A percentile compares a stretch with the other conserved stretches of the same genome.
These are phyloP conservation scores for Celoporthe dispersa DNA, from an alignment of 2,329 filamentous ascomycete genomes.

Conservation along the genomic window DNA sequence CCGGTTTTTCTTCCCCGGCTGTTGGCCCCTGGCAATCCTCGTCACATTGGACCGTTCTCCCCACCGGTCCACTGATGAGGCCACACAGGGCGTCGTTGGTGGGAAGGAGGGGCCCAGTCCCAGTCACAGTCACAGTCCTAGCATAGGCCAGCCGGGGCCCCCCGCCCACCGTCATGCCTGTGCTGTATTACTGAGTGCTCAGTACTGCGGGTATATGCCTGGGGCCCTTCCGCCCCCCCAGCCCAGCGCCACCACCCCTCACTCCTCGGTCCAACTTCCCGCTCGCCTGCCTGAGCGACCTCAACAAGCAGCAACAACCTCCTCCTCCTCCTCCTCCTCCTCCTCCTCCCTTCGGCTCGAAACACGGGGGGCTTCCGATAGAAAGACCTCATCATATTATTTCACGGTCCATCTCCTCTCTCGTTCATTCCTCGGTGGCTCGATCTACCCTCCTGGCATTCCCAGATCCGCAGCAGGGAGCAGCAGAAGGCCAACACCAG, in stretches of 20 bases:
- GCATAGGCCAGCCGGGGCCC: neutral
- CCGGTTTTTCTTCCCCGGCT: constrained; percentile 23
- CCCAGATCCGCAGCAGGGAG: neutral
- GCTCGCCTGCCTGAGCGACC: constrained; percentile 10
- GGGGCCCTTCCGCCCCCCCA: constrained; percentile 9
- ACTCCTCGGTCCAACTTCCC: constrained; percentile 1
- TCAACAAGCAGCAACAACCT: neutral
- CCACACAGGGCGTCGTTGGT: constrained; percentile 2
- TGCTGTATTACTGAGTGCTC: neutral
- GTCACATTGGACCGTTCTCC: constrained; percentile 16
- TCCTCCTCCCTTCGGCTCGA: neutral
- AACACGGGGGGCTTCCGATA: neutral
- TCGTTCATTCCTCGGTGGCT: neutral
- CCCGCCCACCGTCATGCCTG: neutral
- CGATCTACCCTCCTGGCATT: neutral
- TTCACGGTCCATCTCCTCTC: neutral
- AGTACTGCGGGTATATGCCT: neutral
- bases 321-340: neutral
- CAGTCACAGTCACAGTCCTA: neutral
- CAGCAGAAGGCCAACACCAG: neutral
- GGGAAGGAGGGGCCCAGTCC: neutral
- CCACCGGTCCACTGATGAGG: neutral
- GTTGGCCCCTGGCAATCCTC: constrained; percentile 24
- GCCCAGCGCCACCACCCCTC: constrained; percentile 13
- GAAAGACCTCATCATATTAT: neutral